Conservation (phyloP, 2,329 filamentous ascomycete genomes). For the Aureobasidium sp. region DNA sequence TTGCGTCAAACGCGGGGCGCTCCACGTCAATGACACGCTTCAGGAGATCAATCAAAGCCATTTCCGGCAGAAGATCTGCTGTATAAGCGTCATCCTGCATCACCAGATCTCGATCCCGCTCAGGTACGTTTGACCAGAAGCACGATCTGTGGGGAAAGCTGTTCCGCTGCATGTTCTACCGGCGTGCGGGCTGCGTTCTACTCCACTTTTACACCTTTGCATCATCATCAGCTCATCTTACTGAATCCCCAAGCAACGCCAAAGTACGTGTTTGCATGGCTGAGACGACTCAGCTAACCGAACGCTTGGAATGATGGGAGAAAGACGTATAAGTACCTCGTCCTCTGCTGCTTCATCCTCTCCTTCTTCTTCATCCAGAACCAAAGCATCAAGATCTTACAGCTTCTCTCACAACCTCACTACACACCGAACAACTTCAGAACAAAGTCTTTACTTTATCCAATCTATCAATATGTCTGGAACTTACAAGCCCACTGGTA, state of each 20-base stretch:
- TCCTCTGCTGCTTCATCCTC: slow-evolving; percentile 3
- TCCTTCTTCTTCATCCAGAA: neutral
- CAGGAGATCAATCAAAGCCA: neutral
- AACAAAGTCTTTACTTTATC: slow-evolving; percentile 10
- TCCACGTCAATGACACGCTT: neutral
- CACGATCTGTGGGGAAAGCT: slow-evolving; percentile 2
- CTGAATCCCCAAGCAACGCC: neutral
- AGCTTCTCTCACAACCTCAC: slow-evolving; percentile 10
- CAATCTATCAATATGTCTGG: slow-evolving; percentile 23
- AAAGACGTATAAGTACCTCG: slow-evolving; percentile 8
- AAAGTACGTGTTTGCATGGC: neutral
- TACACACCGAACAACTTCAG: slow-evolving; percentile 8
- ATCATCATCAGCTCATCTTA: slow-evolving; percentile 2
- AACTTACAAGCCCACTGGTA: slow-evolving; percentile 28
- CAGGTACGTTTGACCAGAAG: neutral
- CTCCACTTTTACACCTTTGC: neutral
- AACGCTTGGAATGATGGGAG: neutral
- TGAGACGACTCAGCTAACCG: neutral
- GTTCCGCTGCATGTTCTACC: neutral
- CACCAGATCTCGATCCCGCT: neutral
- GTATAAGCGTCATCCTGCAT: slow-evolving; percentile 1
- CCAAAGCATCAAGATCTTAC: neutral
- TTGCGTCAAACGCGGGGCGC: neutral
- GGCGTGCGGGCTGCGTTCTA: neutral
- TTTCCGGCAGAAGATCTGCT: neutral